Evolutionary conservation across 2,329 filamentous ascomycete genomes (phyloP), one percentile per base, ranked within the genome.

Genomic region (Colletotrichum viniferum): DNA sequence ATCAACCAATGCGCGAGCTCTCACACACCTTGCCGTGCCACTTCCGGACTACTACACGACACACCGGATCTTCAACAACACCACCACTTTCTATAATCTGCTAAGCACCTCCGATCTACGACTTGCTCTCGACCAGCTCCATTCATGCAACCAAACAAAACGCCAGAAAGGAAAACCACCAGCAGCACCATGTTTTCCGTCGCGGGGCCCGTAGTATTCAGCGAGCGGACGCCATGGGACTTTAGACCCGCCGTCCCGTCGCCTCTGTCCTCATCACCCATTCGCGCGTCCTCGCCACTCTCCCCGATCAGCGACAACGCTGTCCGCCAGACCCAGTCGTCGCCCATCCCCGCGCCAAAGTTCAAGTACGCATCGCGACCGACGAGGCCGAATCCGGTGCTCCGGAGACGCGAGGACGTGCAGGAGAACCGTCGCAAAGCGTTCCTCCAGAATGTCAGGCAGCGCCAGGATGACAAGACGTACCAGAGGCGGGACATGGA

Each of bases 381-480:
- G 16, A 84, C 88, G 69, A 93, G 93, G 76, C 87, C 89, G 43
- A 95, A 94, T 76, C 94, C 93, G 0, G 79, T 94, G 8, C 84
- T 92, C 21, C 89, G 90, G 77, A 89, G 85, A 76, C 88, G 91
- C 66, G 90, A 95, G 81, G 91, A 90, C 21, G 87, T 88, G 1
- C 90, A 92, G 71, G 92, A 95, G 81, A 87, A 89, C 69, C 86
- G 94, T 73, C 87, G 94, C 62, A 90, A 90, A 36, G 86, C 94
- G 71, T 96, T 96, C 79, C 85, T 96, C 74, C 91, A 92, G 80
- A 94, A 89, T 67, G 92, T 94, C 21, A 87, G 91, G 74, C 89
- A 91, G 79, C 88, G 90, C 55, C 85, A 88, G 4, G 91, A 93
- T 56, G 90, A 94, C 32, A 89, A 86, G 79, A 85, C 86, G 26